Evolutionary conservation across 768 basidiomycete genomes (phyloP).

Genomic region (Rickenella mellea): DNA sequence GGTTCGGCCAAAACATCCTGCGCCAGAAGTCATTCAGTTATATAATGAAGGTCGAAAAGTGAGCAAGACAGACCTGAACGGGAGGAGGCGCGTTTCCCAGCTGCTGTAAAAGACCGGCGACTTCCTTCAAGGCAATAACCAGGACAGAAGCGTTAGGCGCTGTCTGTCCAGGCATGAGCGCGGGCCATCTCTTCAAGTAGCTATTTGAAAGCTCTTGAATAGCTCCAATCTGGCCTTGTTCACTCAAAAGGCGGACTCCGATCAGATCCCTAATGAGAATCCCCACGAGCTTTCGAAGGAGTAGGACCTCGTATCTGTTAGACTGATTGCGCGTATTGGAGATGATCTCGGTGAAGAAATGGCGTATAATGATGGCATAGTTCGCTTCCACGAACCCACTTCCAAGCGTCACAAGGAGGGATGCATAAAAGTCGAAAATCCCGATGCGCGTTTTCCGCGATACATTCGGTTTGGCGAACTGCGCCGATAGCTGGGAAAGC

Average conservation of each 20-base stretch:
- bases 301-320: constrained; percentile 61
- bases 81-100: constrained; percentile 88
- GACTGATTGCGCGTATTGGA: constrained; percentile 42
- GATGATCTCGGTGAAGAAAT: constrained; percentile 74
- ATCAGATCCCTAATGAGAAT: constrained; percentile 80
- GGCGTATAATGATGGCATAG: constrained; percentile 68
- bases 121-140: constrained; percentile 69
- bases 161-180: constrained; percentile 78
- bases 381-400: constrained; percentile 71
- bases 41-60: background rate
- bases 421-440: constrained; percentile 81
- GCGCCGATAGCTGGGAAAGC: constrained; percentile 67
- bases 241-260: constrained; percentile 80
- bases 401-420: constrained; percentile 69
- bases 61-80: constrained; percentile 50
- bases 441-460: constrained; percentile 72
- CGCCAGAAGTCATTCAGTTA: background rate
- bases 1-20: constrained; percentile 83
- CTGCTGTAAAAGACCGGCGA: constrained; percentile 77
- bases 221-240: constrained; percentile 88
- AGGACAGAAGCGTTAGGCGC: constrained; percentile 62
- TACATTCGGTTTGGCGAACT: constrained; percentile 67
- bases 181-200: constrained; percentile 88
- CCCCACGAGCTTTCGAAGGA: constrained; percentile 63
- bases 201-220: constrained; percentile 76